A percentile compares a stretch with the other conserved stretches of the same genome.
These are phyloP conservation scores for Fusarium subglutinans DNA, from an alignment of 2,329 filamentous ascomycete species.

Conservation along the genomic window DNA sequence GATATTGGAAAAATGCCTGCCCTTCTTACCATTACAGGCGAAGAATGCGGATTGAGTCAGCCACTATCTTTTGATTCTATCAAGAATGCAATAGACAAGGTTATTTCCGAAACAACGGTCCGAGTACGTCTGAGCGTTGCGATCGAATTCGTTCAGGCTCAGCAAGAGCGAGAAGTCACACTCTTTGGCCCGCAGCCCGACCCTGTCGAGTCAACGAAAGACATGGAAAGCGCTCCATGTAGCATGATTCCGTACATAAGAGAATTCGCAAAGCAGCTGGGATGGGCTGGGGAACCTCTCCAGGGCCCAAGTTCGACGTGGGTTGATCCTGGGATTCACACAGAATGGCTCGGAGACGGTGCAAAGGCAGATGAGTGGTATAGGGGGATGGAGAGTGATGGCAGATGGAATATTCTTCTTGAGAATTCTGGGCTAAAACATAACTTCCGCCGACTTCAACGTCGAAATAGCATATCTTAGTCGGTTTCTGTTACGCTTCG, in stretches of 20 bases:
- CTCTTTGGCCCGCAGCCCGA: background rate
- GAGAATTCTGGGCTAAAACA: rapidly evolving
- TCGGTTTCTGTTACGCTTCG: rapidly evolving
- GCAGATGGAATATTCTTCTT: background rate
- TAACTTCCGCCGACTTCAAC: rapidly evolving
- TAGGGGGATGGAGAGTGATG: no score
- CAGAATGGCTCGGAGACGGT: no score
- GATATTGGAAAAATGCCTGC: background rate
- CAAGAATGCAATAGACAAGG: background rate
- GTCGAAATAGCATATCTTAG: background rate
- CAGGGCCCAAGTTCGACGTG: no score
- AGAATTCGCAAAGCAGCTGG: no score
- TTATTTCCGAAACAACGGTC: background rate
- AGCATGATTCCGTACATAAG: rapidly evolving
- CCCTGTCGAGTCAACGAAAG: background rate
- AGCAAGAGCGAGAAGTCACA: background rate
- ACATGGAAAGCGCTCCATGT: rapidly evolving
- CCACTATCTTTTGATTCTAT: background rate
- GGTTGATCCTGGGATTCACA: no score
- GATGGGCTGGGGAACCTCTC: no score
- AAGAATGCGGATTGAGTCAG: background rate
- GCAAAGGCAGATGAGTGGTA: no score
- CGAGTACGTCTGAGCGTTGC: background rate
- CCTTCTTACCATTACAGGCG: background rate
- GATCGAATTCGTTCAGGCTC: background rate